Evolutionary conservation across 768 basidiomycete species (phyloP).

Genomic region (Albatrellus ellisii): DNA sequence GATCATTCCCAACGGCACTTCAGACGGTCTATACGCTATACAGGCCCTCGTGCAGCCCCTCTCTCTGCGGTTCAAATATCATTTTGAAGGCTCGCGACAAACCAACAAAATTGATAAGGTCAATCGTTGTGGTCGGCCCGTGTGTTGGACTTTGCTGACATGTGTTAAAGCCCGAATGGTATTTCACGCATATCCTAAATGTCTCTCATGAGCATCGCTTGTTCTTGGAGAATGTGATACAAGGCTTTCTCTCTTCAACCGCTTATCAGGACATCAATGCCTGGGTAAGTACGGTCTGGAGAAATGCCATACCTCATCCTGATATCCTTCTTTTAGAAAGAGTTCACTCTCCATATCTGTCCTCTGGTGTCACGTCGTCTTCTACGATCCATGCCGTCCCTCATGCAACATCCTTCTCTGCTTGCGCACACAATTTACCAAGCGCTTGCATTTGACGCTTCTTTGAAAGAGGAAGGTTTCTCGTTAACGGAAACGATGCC

Average conservation of each 20-base stretch:
- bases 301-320: neutral
- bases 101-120: slow-evolving; percentile 95
- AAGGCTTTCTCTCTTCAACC: slow-evolving; percentile 51
- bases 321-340: slow-evolving; percentile 36
- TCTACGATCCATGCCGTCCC: slow-evolving; percentile 51
- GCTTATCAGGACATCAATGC: slow-evolving; percentile 56
- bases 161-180: slow-evolving; percentile 80
- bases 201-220: slow-evolving; percentile 70
- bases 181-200: slow-evolving; percentile 85
- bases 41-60: slow-evolving; percentile 79
- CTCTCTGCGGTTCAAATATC: slow-evolving; percentile 82
- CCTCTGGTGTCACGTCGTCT: slow-evolving; percentile 71
- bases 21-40: slow-evolving; percentile 67
- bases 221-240: slow-evolving; percentile 69
- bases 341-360: slow-evolving; percentile 70
- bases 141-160: neutral
- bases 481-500: slow-evolving; percentile 39
- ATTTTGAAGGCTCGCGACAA: slow-evolving; percentile 76
- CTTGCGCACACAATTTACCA: slow-evolving; percentile 96
- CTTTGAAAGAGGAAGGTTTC: slow-evolving; percentile 65
- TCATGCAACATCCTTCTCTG: slow-evolving; percentile 69
- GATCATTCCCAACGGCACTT: too few relatives aligned
- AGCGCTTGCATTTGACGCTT: slow-evolving; percentile 75
- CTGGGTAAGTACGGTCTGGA: slow-evolving; percentile 37
- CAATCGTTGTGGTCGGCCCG: neutral